Evolutionary conservation across 495 filamentous ascomycete species (phyloP), one percentile per base, ranked within the genome.

Genomic region (Wilcoxina mikolae): DNA sequence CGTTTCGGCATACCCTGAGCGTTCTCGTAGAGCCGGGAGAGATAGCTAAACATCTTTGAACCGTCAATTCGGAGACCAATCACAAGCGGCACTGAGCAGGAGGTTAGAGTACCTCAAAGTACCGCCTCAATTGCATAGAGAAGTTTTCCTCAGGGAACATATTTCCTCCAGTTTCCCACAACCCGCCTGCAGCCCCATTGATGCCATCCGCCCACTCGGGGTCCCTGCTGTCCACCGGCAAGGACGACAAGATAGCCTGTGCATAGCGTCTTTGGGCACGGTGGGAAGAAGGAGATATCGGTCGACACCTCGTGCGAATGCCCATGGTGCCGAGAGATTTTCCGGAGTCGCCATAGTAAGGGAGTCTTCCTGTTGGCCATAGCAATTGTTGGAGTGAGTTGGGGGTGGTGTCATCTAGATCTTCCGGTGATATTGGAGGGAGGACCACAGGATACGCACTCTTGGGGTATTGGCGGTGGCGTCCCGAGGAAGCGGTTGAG

Each of bases 11-110:
- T 48, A 43, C 29, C 28, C 28, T 24, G 44, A 44, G 50, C 58
- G 43, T 57, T 53, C 1, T 59, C 54, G 33, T 62, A 56, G 24
- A 51, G 55, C n/a, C 57, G 60, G 3, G 60, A 54, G 26, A 62
- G 51, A 29, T 58, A 62, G 22, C 27, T 27, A 51, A 62, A 62
- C 39, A 53, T 55, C 60, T 62, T 12, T 7, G 31, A n/a, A n/a
- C 35, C 20, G 15, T 39, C 35, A 39, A 39, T 15, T 39, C 20
- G 20, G 20, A 12, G 20, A 15, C 15, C 23, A 3, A 24, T 46
- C 17, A 3, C 23, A 11, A 46, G 43, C n/a, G n/a, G 11, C n/a
- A 46, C 43, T 17, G 11, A 20, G n/a, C 11, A 18, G n/a, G 11
- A 24, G 22, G 11, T 12, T 11, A 18, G 23, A 12, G n/a, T 18